Evolutionary conservation across 2,329 filamentous ascomycete genomes (phyloP), one percentile per base, ranked within the genome.

Genomic region (Colletotrichum tropicicola): DNA sequence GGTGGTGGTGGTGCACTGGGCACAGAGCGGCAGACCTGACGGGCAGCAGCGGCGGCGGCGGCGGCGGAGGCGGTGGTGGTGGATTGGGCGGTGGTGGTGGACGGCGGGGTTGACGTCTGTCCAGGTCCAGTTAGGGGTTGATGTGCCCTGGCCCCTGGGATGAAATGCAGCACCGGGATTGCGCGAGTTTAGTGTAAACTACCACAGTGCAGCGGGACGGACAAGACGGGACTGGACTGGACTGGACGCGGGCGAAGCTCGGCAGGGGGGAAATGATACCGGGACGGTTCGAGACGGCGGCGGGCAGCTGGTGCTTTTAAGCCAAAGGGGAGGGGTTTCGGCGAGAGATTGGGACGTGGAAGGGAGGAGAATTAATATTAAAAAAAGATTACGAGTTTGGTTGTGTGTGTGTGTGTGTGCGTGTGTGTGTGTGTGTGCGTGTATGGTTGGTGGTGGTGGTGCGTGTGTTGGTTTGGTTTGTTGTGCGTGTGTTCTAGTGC

Each of bases 91-190:
- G 39, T 41, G 51, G 51, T 64, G 39, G 47, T 57, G 37, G 41
- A 45, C 61, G 57, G 61, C 61, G 61, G 61, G 61, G 61, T 65
- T 65, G 61, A 65, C 49, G 61, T 55, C 43, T 43, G 61, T n/a
- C n/a, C n/a, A n/a, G n/a, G 32, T 55, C 41, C 12, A 61, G 57
- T 61, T 65, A 61, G 61, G 61, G 61, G 61, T n/a, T 55, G 49
- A 61, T 55, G 28, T 56, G 61, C 57, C 57, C 61, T 65, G 51
- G 51, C 61, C 49, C 61, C 61, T 61, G 61, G 48, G 17, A 65
- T 15, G 39, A 30, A 56, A 52, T 55, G 57, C 57, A 65, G 57
- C 28, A 45, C 57, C 61, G 44, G 57, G 61, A 49, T 65, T 55
- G 61, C 15, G 61, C 61, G 44, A 65, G 61, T 65, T 61, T 61